These are phyloP conservation scores for Huntiella savannae DNA, from an alignment of 2,329 filamentous ascomycete species.

Conservation along the genomic window DNA sequence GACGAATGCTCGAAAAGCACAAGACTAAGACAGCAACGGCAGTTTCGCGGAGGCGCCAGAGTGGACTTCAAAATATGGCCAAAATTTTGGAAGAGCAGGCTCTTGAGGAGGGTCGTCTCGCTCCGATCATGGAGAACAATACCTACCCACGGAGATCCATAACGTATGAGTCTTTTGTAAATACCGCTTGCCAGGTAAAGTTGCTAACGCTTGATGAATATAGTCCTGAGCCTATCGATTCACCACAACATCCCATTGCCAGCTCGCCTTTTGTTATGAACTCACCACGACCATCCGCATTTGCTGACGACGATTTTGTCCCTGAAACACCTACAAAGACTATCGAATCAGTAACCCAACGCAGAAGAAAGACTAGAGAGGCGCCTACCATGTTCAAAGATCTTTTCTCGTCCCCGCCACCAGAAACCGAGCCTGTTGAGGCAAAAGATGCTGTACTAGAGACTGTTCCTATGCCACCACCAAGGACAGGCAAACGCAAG, in stretches of 20 bases:
- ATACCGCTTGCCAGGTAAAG: too few relatives aligned
- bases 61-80: slow-evolving; percentile 36
- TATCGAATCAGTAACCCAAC: too few relatives aligned
- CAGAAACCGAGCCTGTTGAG: not conserved
- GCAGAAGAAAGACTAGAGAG: too few relatives aligned
- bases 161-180: slow-evolving; percentile 30
- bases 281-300: slow-evolving; percentile 38
- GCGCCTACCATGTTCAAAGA: too few relatives aligned
- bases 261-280: slow-evolving; percentile 37
- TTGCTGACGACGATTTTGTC: slow-evolving; percentile 30
- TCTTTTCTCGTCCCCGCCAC: too few relatives aligned
- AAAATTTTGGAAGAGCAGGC: slow-evolving; percentile 33
- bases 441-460: not conserved
- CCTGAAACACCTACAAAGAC: slow-evolving; percentile 10
- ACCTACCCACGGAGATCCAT: slow-evolving; percentile 47
- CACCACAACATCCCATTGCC: slow-evolving; percentile 14
- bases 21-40: slow-evolving; percentile 24
- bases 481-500: slow-evolving; percentile 10
- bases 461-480: not conserved
- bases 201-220: too few relatives aligned
- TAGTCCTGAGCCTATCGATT: slow-evolving; percentile 5
- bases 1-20: slow-evolving; percentile 23
- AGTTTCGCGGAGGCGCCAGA: slow-evolving; percentile 27
- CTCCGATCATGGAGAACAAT: slow-evolving; percentile 53
- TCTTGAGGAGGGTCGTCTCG: slow-evolving; percentile 34